Evolutionary conservation across 441 rosid genomes (phyloP).

Genomic region (Raphanus hybrid): DNA sequence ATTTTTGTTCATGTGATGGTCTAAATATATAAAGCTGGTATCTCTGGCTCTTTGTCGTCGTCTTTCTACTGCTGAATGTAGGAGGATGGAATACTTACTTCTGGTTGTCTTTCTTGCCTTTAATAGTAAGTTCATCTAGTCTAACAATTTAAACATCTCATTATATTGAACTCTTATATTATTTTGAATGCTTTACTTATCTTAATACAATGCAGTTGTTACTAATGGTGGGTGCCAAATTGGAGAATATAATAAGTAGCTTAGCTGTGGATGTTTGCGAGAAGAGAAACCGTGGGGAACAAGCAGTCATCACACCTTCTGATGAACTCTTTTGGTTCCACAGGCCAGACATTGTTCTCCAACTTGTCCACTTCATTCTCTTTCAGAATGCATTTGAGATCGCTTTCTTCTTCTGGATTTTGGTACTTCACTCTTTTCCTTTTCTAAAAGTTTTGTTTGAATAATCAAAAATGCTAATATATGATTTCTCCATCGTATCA

Average conservation of each 20-base stretch:
- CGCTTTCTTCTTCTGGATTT: slow-evolving; percentile 95
- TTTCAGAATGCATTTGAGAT: slow-evolving; percentile 91
- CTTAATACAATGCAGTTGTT: slow-evolving; percentile 53
- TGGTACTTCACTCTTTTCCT: slow-evolving; percentile 47
- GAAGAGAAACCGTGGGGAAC: slow-evolving; percentile 24
- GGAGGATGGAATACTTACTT: slow-evolving; percentile 89
- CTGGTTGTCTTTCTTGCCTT: slow-evolving; percentile 86
- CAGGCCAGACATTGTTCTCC: slow-evolving; percentile 56
- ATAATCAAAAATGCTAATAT: not conserved
- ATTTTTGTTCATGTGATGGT: slow-evolving; percentile 13
- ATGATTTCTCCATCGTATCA: slow-evolving; percentile 4
- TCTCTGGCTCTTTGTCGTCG: slow-evolving; percentile 87
- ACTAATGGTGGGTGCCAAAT: slow-evolving; percentile 79
- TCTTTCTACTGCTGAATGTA: slow-evolving; percentile 76
- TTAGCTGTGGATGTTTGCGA: slow-evolving; percentile 60
- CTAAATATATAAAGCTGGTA: slow-evolving; percentile 60
- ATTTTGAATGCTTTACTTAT: slow-evolving; percentile 6
- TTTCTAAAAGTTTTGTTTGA: not conserved
- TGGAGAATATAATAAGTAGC: slow-evolving; percentile 69
- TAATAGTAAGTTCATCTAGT: slow-evolving; percentile 59
- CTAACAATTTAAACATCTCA: not conserved
- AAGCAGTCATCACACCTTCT: slow-evolving; percentile 65
- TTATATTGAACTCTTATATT: not conserved
- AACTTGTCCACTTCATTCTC: slow-evolving; percentile 80
- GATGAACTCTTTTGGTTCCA: slow-evolving; percentile 81